These are phyloP conservation scores for Daldinia sp. DNA, from an alignment of 2,329 filamentous ascomycete species.

Conservation along the genomic window DNA sequence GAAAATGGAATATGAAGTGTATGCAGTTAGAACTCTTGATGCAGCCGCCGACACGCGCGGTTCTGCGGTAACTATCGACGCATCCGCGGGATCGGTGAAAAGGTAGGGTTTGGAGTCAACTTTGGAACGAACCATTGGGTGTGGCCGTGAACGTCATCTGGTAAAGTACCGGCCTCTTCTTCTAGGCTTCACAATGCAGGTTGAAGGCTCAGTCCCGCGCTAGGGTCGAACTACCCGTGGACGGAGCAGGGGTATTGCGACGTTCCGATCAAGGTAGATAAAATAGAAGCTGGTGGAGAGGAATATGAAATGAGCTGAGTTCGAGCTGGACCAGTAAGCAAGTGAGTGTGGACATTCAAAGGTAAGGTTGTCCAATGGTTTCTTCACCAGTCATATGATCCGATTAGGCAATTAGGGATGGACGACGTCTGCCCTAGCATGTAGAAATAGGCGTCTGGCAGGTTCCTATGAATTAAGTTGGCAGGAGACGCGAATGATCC, in stretches of 20 bases:
- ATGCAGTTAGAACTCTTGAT: conserved; percentile 40
- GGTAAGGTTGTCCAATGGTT: conserved; percentile 27
- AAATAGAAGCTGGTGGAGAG: conserved; percentile 37
- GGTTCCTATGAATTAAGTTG: conserved; percentile 32
- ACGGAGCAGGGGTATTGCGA: conserved; percentile 36
- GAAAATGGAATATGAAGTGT: conserved; percentile 33
- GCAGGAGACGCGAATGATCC: conserved; percentile 32
- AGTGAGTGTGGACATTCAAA: conserved; percentile 25
- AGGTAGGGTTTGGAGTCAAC: conserved; percentile 33
- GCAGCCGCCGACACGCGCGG: conserved; percentile 30
- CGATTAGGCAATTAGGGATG: conserved; percentile 32
- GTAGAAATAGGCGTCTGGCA: conserved; percentile 40
- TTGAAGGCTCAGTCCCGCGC: conserved; percentile 29
- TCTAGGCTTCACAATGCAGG: conserved; percentile 29
- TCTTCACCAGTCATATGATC: conserved; percentile 24
- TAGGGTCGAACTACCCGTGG: conserved; percentile 35
- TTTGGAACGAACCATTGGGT: conserved; percentile 37
- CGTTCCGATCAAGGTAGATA: conserved; percentile 35
- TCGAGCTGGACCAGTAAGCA: conserved; percentile 21
- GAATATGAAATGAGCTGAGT: conserved; percentile 29
- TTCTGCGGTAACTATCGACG: conserved; percentile 26
- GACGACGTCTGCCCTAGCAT: conserved; percentile 26
- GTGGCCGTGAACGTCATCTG: conserved; percentile 33
- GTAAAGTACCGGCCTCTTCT: conserved; percentile 14
- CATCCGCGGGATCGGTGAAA: conserved; percentile 33